These are phyloP conservation scores for Pleurotus tuber-regium DNA, from an alignment of 768 basidiomycete species.

Conservation along the genomic window DNA sequence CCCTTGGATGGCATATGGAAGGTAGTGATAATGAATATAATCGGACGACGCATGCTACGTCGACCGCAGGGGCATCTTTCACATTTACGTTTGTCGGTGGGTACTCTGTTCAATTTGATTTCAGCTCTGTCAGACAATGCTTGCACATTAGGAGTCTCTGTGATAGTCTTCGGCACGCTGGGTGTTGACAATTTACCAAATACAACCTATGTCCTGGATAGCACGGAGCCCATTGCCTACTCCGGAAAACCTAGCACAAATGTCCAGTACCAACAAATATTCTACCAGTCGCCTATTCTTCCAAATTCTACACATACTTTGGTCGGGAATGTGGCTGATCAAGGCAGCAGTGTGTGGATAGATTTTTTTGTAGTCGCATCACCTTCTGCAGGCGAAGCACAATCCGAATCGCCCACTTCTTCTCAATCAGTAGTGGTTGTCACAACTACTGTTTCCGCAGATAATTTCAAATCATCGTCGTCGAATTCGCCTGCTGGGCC, in stretches of 20 bases:
- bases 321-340: not conserved
- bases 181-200: not conserved
- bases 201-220: not conserved
- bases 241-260: not conserved
- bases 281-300: slow-evolving; percentile 1
- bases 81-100: slow-evolving; percentile 1
- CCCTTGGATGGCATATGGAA: not conserved
- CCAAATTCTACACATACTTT: not conserved
- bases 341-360: not conserved
- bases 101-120: no score
- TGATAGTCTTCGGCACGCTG: slow-evolving; percentile 1
- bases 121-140: not conserved
- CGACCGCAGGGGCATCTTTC: not conserved
- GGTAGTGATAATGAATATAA: not conserved
- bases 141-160: not conserved
- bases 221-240: not conserved
- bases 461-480: not conserved
- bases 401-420: not conserved
- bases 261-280: not conserved
- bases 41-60: not conserved
- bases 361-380: not conserved
- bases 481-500: not conserved
- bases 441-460: not conserved
- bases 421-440: not conserved
- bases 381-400: not conserved